These are phyloP conservation scores for Podospora pseudopauciseta DNA, from an alignment of 495 filamentous ascomycete genomes.

Conservation along the genomic window DNA sequence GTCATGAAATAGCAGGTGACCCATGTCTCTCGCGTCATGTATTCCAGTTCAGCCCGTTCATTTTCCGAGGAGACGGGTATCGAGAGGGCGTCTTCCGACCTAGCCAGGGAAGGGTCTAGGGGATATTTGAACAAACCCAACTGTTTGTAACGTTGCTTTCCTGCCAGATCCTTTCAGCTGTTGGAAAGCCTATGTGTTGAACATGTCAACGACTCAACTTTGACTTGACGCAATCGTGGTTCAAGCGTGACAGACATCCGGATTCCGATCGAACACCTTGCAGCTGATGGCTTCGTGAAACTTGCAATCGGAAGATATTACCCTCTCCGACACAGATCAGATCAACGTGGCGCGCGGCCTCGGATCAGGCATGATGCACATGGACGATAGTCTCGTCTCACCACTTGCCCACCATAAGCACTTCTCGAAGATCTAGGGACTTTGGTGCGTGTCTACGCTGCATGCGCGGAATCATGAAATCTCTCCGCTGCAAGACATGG, in stretches of 20 bases:
- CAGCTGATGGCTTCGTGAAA: not conserved
- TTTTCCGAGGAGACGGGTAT: not conserved
- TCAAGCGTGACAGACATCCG: not conserved
- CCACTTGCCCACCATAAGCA: not conserved
- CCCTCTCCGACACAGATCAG: not conserved
- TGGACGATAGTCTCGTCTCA: not conserved
- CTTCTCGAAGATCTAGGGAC: not conserved
- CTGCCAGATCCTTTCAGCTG: not conserved
- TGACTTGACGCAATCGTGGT: not conserved
- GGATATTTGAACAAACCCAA: not conserved
- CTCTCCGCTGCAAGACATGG: not conserved
- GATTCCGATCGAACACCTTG: not conserved
- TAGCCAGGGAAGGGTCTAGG: not conserved
- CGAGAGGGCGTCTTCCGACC: not conserved
- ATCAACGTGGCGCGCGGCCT: not conserved
- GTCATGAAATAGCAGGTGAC: not conserved
- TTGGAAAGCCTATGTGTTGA: not conserved
- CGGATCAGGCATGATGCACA: not conserved
- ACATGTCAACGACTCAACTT: not conserved
- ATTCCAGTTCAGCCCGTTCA: not conserved
- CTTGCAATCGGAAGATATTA: not conserved
- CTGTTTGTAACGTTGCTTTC: not conserved
- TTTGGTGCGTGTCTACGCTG: not conserved
- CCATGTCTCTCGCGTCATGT: not conserved
- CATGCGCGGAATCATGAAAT: not conserved